phyloP scores from a whole-genome alignment of 2,329 filamentous ascomycete species.

The Sporothrix globosa region DNA sequence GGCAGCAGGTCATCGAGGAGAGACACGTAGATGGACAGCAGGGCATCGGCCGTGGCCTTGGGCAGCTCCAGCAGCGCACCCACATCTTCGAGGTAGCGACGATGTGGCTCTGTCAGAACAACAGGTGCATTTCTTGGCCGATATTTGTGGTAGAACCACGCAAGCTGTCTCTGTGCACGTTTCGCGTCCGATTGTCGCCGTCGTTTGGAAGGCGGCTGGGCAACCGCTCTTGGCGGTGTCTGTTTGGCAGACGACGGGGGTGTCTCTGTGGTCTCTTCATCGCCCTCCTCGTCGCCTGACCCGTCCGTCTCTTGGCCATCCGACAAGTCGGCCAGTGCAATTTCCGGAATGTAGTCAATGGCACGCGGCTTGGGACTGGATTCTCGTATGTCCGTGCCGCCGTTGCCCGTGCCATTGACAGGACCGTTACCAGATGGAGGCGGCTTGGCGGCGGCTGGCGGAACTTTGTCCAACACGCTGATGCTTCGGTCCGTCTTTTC shows the following conservation, averaged over 20 bases:
- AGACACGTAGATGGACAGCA: background rate
- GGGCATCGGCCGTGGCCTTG: background rate
- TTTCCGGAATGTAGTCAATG: constrained; percentile 26
- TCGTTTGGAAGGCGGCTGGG: background rate
- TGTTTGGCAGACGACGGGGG: background rate
- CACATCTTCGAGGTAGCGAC: background rate
- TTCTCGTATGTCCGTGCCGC: background rate
- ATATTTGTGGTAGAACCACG: constrained; percentile 18
- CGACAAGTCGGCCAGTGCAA: constrained; percentile 13
- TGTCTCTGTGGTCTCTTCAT: background rate
- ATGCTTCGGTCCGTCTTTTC: background rate
- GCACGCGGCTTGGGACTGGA: constrained; percentile 18
- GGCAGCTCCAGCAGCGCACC: constrained; percentile 8
- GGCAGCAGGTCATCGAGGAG: constrained; percentile 5
- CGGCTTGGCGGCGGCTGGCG: background rate
- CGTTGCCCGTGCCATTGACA: background rate
- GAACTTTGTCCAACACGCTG: background rate
- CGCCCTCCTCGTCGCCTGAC: background rate
- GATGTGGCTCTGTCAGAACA: background rate
- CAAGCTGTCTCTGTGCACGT: constrained; percentile 8
- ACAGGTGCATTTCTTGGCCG: constrained; percentile 16
- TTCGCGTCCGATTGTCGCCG: constrained; percentile 2
- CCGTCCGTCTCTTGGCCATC: constrained; percentile 14
- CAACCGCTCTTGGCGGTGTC: background rate
- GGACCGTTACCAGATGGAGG: background rate